phyloP scores from a whole-genome alignment of 495 filamentous ascomycete genomes.

The Penicillium angulare region DNA sequence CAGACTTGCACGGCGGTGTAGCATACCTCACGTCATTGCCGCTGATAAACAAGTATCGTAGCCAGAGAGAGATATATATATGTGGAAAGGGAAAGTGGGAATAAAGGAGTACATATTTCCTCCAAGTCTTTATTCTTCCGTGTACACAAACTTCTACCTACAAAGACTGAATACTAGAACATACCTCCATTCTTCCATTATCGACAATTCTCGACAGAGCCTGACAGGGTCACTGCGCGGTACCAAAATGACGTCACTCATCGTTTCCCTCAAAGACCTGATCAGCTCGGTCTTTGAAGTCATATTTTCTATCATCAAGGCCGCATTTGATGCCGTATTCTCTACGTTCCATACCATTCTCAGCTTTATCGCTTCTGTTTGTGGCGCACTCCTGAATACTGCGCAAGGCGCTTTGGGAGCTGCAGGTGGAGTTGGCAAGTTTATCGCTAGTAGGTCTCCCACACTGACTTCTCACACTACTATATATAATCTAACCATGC shows the following conservation, averaged over 20 bases:
- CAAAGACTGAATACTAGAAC: background rate
- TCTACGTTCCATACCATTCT: background rate
- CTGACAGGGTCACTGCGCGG: background rate
- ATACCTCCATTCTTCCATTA: background rate
- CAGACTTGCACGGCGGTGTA: no score
- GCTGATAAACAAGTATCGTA: slow-evolving; percentile 1
- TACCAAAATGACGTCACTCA: slow-evolving; percentile 3
- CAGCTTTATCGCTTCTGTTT: background rate
- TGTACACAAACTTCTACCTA: background rate
- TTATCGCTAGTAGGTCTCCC: slow-evolving; percentile 1
- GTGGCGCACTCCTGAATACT: background rate
- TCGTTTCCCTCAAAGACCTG: slow-evolving; percentile 1
- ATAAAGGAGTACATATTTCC: background rate
- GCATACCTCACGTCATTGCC: slow-evolving; percentile 1
- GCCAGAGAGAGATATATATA: background rate
- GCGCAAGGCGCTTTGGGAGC: background rate
- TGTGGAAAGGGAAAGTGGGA: background rate
- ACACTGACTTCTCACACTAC: background rate
- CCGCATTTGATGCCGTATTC: background rate
- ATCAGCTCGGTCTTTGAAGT: slow-evolving; percentile 1
- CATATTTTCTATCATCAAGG: slow-evolving; percentile 2
- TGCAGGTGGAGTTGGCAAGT: slow-evolving; percentile 1
- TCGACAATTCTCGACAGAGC: background rate
- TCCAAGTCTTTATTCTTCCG: background rate
- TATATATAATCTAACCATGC: background rate